Evolutionary conservation across 371 early-diverging fungal species (phyloP), one percentile per base, ranked within the genome.

Genomic region (Catenaria anguillulae): DNA sequence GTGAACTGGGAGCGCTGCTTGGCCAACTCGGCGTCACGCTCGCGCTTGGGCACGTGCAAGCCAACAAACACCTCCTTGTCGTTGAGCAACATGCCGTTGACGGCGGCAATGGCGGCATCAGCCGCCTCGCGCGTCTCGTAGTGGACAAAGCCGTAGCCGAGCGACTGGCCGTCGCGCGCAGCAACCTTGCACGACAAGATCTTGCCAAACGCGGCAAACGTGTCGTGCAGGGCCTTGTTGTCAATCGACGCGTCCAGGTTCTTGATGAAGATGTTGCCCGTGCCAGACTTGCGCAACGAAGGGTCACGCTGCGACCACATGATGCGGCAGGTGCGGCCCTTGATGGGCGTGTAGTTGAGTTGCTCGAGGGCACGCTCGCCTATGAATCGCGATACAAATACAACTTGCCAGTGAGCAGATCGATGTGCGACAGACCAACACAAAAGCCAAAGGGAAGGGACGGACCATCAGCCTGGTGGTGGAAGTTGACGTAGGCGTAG

Each of bases 251-350:
- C 73, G 76, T 96, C 95, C 54, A 99, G 80, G 87, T 99, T 99
- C 85, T 99, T 99, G 82, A 99, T 98, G 77, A 99, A 95, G 70
- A 99, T 87, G 80, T 99, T 99, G 66, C 96, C 97, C 34, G 83
- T 77, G 54, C 97, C 96, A 63, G 85, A 83, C 73, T 85, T 84
- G 75, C 98, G 93, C 66, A 90, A 79, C 61, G 92, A 81, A 33
- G 98, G 98, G 78, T 98, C 96, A 65, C 98, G 89, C 82, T 98
- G 93, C 62, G 93, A 92, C 96, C 96, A 98, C 98, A 98, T 98
- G 75, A 98, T 93, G 67, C 98, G 92, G 79, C 96, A 93, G 60
- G 93, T 83, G 67, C 85, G 84, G 66, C 89, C 92, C 82, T 91
- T 92, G 73, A 97, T 84, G 72, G 81, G 75, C 60, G 90, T 86